A percentile compares a stretch with the other conserved stretches of the same genome.
phyloP scores from a whole-genome alignment of 2,329 filamentous ascomycete genomes.

The Coniella vitis region DNA sequence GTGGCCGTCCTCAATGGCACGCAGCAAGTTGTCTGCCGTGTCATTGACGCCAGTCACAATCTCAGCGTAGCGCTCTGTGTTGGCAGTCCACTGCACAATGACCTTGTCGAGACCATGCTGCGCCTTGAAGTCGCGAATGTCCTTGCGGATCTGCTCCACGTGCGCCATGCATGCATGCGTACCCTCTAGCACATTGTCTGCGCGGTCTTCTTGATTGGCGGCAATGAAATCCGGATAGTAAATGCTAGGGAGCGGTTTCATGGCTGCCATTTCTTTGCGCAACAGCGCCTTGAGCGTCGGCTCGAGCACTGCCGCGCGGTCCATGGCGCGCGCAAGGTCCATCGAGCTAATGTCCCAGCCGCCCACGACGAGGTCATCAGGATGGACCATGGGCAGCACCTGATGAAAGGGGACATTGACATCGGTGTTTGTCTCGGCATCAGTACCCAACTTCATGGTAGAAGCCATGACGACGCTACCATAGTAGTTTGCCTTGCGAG shows the following conservation, averaged over 20 bases:
- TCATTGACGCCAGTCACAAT: constrained; percentile 87
- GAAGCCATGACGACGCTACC: constrained; percentile 96
- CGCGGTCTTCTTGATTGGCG: constrained; percentile 93
- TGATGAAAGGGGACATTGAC: constrained; percentile 95
- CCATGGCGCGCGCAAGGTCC: constrained; percentile 88
- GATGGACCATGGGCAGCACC: constrained; percentile 92
- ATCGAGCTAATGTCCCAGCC: constrained; percentile 96
- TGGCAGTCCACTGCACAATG: constrained; percentile 96
- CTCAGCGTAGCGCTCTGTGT: constrained; percentile 95
- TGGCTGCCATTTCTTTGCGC: constrained; percentile 83
- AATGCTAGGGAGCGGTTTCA: constrained; percentile 87
- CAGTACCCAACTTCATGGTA: constrained; percentile 91
- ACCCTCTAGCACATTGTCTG: constrained; percentile 82
- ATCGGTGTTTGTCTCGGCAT: constrained; percentile 75
- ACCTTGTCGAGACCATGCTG: constrained; percentile 84
- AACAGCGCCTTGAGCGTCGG: constrained; percentile 87
- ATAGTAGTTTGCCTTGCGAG: constrained; percentile 89
- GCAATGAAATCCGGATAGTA: constrained; percentile 99
- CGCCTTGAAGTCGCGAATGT: constrained; percentile 91
- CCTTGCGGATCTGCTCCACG: constrained; percentile 85
- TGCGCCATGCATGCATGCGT: constrained; percentile 79
- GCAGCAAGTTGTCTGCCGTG: constrained; percentile 88
- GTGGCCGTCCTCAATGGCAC: constrained; percentile 79
- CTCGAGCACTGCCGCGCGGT: constrained; percentile 90
- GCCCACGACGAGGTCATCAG: constrained; percentile 89